Base-by-base conservation (phyloP, 176 grass and related monocot species). In the Musa itinerans region DNA sequence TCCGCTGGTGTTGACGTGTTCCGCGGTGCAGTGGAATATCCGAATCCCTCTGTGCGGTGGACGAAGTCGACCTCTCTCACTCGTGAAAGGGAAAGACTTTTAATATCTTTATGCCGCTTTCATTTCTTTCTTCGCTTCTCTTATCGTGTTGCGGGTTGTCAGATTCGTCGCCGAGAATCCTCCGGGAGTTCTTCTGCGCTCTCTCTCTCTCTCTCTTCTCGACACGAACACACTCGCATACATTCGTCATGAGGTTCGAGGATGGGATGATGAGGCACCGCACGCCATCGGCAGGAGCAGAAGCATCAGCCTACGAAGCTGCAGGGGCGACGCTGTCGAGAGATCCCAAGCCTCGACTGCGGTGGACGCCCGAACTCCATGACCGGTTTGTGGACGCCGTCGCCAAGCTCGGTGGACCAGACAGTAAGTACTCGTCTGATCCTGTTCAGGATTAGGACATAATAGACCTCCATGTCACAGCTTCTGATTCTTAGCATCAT, bases 281-380 rank as follows among this genome's bases (percentile, higher is more conserved):
- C 57, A 61, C 14, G 16, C 34, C 11, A 50, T 1, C 15, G 9
- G 17, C 48, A 19, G 16, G 16, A 11, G 5, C 68, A 20, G 61
- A 73, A 54, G 66, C 73, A 2, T 76, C 72, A 63, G 81, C 69
- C 80, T 61, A 68, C 53, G 73, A 69, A 48, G 76, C 76, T 25
- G 65, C 26, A 55, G 83, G 88, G 23, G 81, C 84, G 77, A 69
- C 85, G 84, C 82, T 87, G 82, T 85, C 93, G 74, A 81, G 88
- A 69, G 90, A 97, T 54, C 90, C 90, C 50, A 97, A 93, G 83
- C 93, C 90, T 43, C 79, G 93, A 14, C 77, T 97, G 63, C 78
- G 93, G 70, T 97, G 93, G 93, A 93, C 93, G 61, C 90, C 90
- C 54, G 88, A 97, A 76, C 93, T 97, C 77, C 93, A 97, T 68